Conservation (phyloP, 148 eudicot species). For the Polygonum maritimum region DNA sequence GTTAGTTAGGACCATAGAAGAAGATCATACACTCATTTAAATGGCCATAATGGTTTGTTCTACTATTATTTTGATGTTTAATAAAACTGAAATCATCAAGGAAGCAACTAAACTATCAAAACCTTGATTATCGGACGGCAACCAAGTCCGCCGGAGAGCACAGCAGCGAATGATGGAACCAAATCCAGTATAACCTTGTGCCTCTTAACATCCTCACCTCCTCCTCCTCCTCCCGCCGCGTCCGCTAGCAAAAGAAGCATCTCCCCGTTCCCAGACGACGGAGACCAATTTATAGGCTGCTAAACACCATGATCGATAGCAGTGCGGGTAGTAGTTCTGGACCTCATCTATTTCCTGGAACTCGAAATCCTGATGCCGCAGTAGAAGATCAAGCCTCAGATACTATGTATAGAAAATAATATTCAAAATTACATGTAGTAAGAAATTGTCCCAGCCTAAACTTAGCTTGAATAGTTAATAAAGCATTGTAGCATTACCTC, state of each 20-base stretch:
- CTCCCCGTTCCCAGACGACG: conserved; percentile 38
- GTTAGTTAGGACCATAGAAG: too few relatives aligned
- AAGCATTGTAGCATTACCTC: conserved; percentile 24
- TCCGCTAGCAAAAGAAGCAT: background rate
- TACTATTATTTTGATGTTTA: too few relatives aligned
- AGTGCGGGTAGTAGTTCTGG: conserved; percentile 80
- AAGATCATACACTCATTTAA: too few relatives aligned
- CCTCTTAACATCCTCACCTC: too few relatives aligned
- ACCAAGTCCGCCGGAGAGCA: too few relatives aligned
- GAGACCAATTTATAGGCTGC: conserved; percentile 41
- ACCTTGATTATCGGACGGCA: too few relatives aligned
- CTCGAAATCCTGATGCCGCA: conserved; percentile 56
- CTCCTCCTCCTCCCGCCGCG: too few relatives aligned
- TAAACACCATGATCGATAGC: conserved; percentile 94
- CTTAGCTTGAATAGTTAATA: background rate
- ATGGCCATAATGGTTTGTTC: too few relatives aligned
- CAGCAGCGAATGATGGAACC: too few relatives aligned
- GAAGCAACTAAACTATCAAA: too few relatives aligned
- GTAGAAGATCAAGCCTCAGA: background rate
- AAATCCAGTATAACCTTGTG: too few relatives aligned
- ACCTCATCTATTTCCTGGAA: conserved; percentile 79
- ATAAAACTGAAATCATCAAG: too few relatives aligned
- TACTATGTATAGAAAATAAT: background rate
- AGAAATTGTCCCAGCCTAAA: background rate
- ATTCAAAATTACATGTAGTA: background rate